Evolutionary conservation across 164 flowering plant genomes (phyloP).

Genomic region (Vitis rupestris): DNA sequence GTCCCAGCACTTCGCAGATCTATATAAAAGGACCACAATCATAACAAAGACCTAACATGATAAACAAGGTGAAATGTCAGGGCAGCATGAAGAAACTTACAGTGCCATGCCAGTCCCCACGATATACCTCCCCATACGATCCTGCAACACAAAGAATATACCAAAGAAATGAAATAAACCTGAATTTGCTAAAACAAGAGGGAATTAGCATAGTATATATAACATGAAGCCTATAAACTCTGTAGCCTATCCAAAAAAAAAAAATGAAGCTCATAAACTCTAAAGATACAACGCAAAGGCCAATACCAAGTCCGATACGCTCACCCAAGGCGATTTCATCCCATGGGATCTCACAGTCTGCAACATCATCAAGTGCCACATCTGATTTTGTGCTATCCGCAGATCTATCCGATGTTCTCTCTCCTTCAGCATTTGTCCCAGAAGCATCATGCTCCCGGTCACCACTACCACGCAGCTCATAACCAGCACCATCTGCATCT

Average conservation of each 20-base stretch:
- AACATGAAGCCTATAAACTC: slow-evolving; percentile 2
- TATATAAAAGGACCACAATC: too few species aligned
- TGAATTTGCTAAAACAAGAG: neutral
- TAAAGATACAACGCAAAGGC: slow-evolving; percentile 13
- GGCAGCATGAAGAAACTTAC: slow-evolving; percentile 49
- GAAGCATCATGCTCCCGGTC: slow-evolving; percentile 32
- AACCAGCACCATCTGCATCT: slow-evolving; percentile 35
- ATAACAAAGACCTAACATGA: neutral
- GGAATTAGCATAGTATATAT: neutral
- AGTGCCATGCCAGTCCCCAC: slow-evolving; percentile 98
- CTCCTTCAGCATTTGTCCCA: slow-evolving; percentile 50
- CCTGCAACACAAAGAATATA: slow-evolving; percentile 47
- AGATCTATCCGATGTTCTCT: slow-evolving; percentile 74
- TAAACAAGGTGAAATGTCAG: neutral
- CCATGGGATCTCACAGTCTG: slow-evolving; percentile 92
- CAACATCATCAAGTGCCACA: slow-evolving; percentile 70
- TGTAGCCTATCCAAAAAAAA: neutral
- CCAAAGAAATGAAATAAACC: slow-evolving; percentile 3
- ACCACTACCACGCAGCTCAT: slow-evolving; percentile 43
- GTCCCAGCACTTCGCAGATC: too few species aligned
- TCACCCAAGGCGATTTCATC: slow-evolving; percentile 93
- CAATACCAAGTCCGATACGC: slow-evolving; percentile 95
- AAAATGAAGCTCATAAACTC: neutral
- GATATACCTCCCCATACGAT: slow-evolving; percentile 99
- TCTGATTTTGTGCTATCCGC: slow-evolving; percentile 71